These are phyloP conservation scores for Aphanomyces cochlioides DNA, from an alignment of 352 stramenopile genomes.

Conservation along the genomic window DNA sequence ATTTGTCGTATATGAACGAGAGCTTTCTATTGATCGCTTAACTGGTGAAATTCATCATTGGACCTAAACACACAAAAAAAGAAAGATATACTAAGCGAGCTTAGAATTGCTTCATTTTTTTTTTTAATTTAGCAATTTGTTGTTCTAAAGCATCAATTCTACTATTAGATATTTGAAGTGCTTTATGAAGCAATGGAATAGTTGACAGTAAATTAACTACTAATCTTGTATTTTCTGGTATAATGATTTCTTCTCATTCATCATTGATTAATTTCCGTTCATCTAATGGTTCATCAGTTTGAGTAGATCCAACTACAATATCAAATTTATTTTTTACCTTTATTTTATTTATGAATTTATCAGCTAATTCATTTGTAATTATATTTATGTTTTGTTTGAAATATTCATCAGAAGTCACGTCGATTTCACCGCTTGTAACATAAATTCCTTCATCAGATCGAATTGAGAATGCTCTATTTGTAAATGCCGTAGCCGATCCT, in stretches of 20 bases:
- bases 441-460: neutral
- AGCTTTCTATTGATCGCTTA: conserved; percentile 23
- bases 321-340: conserved; percentile 8
- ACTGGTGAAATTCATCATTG: conserved; percentile 3
- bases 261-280: neutral
- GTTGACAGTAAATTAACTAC: neutral
- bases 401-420: neutral
- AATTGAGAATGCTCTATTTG: conserved; percentile 1
- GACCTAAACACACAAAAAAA: neutral
- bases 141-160: neutral
- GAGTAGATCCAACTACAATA: neutral
- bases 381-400: neutral
- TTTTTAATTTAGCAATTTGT: neutral
- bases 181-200: neutral
- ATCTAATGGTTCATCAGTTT: neutral
- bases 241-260: neutral
- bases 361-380: neutral
- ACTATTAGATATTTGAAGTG: too few relatives aligned
- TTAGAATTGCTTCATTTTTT: neutral
- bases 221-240: neutral
- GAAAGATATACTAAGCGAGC: neutral
- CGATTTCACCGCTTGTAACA: neutral
- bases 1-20: conserved; percentile 8
- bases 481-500: neutral
- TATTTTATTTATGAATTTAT: neutral